Conservation (phyloP, 2,329 filamentous ascomycete species). For the Epichloe sibirici region DNA sequence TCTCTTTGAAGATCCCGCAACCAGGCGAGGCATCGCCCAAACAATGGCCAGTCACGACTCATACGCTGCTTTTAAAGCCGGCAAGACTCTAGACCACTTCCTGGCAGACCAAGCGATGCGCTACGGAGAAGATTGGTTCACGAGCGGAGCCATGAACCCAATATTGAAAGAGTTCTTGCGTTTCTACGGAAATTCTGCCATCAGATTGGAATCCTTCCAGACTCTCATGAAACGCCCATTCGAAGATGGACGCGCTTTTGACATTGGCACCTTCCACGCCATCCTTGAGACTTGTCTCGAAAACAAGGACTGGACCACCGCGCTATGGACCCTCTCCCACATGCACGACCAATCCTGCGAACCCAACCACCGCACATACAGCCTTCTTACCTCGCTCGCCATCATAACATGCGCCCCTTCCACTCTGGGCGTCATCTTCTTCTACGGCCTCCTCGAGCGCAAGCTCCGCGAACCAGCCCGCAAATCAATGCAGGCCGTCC, state of each 20-base stretch:
- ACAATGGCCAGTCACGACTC: conserved; percentile 32
- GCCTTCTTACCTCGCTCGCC: conserved; percentile 26
- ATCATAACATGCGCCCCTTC: conserved; percentile 18
- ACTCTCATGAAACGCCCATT: conserved; percentile 15
- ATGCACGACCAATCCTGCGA: conserved; percentile 11
- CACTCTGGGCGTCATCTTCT: conserved; percentile 19
- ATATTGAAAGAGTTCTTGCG: conserved; percentile 31
- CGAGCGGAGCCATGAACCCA: conserved; percentile 21
- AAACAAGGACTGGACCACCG: conserved; percentile 18
- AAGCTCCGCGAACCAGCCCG: conserved; percentile 16
- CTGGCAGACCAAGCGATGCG: conserved; percentile 26
- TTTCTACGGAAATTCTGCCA: conserved; percentile 19
- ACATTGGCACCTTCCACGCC: conserved; percentile 23
- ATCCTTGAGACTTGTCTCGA: conserved; percentile 22
- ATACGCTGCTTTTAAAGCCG: conserved; percentile 26
- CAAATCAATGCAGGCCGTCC: conserved; percentile 12
- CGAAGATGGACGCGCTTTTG: conserved; percentile 14
- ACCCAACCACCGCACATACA: conserved; percentile 22
- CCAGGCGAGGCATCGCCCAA: conserved; percentile 25
- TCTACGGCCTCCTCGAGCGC: conserved; percentile 21
- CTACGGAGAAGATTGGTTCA: conserved; percentile 36
- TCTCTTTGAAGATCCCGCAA: conserved; percentile 26
- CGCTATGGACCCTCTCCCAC: conserved; percentile 19
- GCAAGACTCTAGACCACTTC: conserved; percentile 24
- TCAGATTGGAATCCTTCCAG: conserved; percentile 16